Evolutionary conservation across 208 protist species (phyloP).

Genomic region (Endotrypanum monterogeii): DNA sequence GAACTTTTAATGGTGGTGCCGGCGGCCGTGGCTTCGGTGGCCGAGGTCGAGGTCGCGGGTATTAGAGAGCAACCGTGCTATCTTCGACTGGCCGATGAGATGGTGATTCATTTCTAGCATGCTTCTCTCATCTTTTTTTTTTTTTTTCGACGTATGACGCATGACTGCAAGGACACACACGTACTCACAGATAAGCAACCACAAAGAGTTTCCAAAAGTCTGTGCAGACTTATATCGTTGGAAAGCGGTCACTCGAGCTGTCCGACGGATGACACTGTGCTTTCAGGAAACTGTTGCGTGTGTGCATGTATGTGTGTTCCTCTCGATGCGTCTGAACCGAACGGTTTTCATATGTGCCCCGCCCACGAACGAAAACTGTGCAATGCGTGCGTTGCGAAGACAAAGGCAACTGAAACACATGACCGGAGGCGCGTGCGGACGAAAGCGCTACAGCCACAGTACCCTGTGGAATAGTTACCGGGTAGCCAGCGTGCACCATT

Average conservation of each 20-base stretch:
- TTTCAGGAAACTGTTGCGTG: neutral
- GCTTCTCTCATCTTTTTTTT: too few species aligned
- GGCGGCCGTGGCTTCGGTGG: conserved; percentile 43
- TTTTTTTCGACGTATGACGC: conserved; percentile 22
- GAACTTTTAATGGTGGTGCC: conserved; percentile 27
- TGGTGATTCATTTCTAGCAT: too few species aligned
- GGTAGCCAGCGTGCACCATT: neutral
- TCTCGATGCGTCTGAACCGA: neutral
- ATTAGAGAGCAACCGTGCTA: conserved; percentile 17
- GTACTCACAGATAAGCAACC: neutral
- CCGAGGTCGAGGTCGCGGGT: conserved; percentile 19
- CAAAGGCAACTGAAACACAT: neutral
- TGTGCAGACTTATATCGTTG: neutral
- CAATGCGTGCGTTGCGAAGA: neutral
- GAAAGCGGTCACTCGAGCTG: neutral
- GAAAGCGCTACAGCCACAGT: neutral
- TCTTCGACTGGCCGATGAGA: neutral
- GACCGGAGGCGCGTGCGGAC: neutral
- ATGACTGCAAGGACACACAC: neutral
- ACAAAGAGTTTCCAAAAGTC: neutral
- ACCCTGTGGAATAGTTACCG: neutral
- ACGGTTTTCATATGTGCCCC: neutral
- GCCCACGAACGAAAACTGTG: neutral
- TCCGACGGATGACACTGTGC: neutral
- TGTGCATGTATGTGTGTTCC: neutral